Evolutionary conservation across 768 basidiomycete species (phyloP), one percentile per base, ranked within the genome.

Genomic region (Grammothele lineata): DNA sequence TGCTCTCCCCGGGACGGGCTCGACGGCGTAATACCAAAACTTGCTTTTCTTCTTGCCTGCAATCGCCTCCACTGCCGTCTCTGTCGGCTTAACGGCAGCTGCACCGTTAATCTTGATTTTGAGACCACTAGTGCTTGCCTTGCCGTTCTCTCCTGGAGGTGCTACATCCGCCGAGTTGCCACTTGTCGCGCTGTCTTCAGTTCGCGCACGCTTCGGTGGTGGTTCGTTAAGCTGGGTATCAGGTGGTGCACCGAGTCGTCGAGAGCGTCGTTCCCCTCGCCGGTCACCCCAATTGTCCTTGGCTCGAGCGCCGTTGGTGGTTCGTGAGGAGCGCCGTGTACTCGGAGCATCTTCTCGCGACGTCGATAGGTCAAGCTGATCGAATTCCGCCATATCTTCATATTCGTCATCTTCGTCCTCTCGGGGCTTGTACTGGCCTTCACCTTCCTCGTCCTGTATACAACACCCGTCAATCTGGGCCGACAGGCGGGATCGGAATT

Each of bases 1-100:
- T 30, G 7, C 14, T 30, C 8, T 53, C 21, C 66, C 70, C 7
- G 75, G 64, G 36, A 77, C 57, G 1, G 87, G 85, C 56, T 92
- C 89, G 21, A 92, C 86, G 17, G 89, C 89, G 54, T 92, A 92
- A 36, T 85, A 84, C 88, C 89, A 90, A 62, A 83, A 91, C 59
- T 86, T 90, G 60, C 89, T 91, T 64, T 76, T 82, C 70, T 87
- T 91, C 70, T 84, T 88, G 51, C 88, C 87, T 26, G 78, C 80
- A 19, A 88, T 73, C 49, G 83, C 76, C 48, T 88, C 88, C 61
- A 88, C 53, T n/a, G 84, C 84, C 35, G 81, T 70, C 60, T 92
- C 87, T 27, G 72, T 81, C 12, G 85, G 77, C 59, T 83, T 88
- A 53, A 87, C 60, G 27, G 78, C 80, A 14, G 85, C 80, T 0